Conservation (phyloP, 371 early-diverging fungal genomes). For the Haplosporangium sp. region DNA sequence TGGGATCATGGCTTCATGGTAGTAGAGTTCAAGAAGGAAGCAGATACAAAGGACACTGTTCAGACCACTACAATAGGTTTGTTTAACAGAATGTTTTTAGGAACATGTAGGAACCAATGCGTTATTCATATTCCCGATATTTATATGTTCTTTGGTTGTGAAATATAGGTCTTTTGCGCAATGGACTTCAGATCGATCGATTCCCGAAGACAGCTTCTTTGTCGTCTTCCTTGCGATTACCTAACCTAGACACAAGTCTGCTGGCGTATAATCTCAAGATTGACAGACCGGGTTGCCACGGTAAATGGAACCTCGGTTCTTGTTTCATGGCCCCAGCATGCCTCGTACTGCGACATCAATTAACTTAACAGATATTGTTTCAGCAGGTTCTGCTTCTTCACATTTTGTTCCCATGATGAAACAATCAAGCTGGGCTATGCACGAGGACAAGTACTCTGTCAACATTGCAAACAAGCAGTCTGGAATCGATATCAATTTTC, state of each 20-base stretch:
- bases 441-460: slow-evolving; percentile 79
- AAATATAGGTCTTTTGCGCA: slow-evolving; percentile 29
- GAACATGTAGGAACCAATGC: too few relatives aligned
- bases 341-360: too few relatives aligned
- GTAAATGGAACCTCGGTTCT: slow-evolving; percentile 5
- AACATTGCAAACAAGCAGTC: slow-evolving; percentile 38
- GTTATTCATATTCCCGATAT: background rate
- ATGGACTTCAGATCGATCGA: slow-evolving; percentile 25
- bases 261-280: slow-evolving; percentile 66
- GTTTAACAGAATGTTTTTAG: too few relatives aligned
- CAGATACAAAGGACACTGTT: slow-evolving; percentile 38
- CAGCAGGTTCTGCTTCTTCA: background rate
- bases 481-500: slow-evolving; percentile 71
- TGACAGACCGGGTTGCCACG: slow-evolving; percentile 56
- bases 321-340: too few relatives aligned
- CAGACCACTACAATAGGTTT: slow-evolving; percentile 60
- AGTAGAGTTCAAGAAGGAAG: slow-evolving; percentile 58
- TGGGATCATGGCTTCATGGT: slow-evolving; percentile 58
- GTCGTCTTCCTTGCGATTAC: slow-evolving; percentile 62
- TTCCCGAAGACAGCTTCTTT: slow-evolving; percentile 35
- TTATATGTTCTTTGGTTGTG: background rate
- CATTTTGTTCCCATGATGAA: slow-evolving; percentile 55
- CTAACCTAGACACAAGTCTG: slow-evolving; percentile 68
- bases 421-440: slow-evolving; percentile 76
- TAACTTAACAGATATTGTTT: background rate